These are phyloP conservation scores for Cornus kousa DNA, from an alignment of 148 eudicot species.

Conservation along the genomic window DNA sequence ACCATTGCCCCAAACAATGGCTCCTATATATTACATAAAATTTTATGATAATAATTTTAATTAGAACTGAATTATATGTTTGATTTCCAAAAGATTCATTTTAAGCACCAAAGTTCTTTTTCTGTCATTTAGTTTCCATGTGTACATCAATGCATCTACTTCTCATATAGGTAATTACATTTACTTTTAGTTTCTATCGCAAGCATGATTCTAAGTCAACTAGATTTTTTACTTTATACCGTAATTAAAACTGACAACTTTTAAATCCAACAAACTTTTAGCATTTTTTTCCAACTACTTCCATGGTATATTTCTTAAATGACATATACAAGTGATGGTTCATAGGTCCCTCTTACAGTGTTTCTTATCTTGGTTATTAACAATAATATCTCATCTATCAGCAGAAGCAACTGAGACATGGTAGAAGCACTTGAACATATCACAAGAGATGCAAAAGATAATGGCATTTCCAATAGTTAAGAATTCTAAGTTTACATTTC, in stretches of 20 bases:
- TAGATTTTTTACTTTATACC: too few relatives aligned
- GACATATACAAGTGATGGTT: neutral
- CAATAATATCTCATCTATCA: neutral
- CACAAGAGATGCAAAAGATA: conserved; percentile 3
- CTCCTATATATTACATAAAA: neutral
- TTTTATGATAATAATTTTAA: neutral
- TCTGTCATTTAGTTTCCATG: too few relatives aligned
- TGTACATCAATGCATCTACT: too few relatives aligned
- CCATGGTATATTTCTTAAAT: neutral
- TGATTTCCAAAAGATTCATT: neutral
- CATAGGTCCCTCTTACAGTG: neutral
- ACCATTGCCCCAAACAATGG: too few relatives aligned
- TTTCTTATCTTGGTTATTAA: neutral
- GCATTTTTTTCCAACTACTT: neutral
- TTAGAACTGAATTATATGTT: neutral
- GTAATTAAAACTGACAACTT: too few relatives aligned
- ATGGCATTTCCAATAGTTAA: neutral
- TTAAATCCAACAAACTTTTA: too few relatives aligned
- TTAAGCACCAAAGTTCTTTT: neutral
- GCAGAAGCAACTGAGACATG: neutral
- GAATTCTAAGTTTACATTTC: neutral
- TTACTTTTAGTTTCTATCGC: too few relatives aligned
- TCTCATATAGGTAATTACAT: too few relatives aligned
- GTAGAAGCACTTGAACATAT: neutral
- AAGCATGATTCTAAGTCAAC: too few relatives aligned